Percentiles rank a stretch among this genome's conserved stretches.
phyloP scores from a whole-genome alignment of 306 rosid species.

The Lotus japonicus region DNA sequence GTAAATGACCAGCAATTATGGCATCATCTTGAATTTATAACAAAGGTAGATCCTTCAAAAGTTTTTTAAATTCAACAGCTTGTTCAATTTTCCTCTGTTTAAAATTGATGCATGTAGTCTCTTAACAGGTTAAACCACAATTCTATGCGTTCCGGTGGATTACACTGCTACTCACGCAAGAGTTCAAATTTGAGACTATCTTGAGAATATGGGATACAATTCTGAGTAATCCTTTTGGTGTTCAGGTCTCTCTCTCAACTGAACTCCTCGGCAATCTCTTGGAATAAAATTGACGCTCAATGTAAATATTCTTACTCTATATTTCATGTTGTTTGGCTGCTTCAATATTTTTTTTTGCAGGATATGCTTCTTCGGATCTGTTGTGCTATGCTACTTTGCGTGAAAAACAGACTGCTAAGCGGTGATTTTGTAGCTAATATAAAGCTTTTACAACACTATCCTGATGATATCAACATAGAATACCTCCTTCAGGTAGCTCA shows the following conservation, averaged over 20 bases:
- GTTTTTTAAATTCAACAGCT: neutral
- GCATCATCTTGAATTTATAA: slow-evolving; percentile 70
- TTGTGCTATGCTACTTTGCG: slow-evolving; percentile 73
- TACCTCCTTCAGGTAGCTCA: slow-evolving; percentile 67
- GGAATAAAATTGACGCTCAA: neutral
- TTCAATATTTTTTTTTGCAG: slow-evolving; percentile 29
- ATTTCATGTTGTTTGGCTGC: neutral
- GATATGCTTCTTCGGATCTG: slow-evolving; percentile 82
- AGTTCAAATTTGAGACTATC: slow-evolving; percentile 56
- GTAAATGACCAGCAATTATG: slow-evolving; percentile 65
- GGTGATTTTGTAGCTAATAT: slow-evolving; percentile 76
- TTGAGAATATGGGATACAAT: slow-evolving; percentile 86
- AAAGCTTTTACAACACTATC: slow-evolving; percentile 69
- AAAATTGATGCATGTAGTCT: slow-evolving; percentile 4
- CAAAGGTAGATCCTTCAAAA: slow-evolving; percentile 40
- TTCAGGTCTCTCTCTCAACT: slow-evolving; percentile 49
- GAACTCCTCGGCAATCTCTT: neutral
- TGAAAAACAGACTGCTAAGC: slow-evolving; percentile 48
- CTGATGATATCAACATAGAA: slow-evolving; percentile 55
- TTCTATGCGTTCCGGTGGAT: slow-evolving; percentile 87
- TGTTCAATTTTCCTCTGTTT: neutral
- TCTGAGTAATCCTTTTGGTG: slow-evolving; percentile 63
- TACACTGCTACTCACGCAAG: slow-evolving; percentile 75
- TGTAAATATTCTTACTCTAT: neutral
- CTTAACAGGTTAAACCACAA: slow-evolving; percentile 60